Percentiles rank a stretch among this genome's conserved stretches.
phyloP scores from a whole-genome alignment of 176 grass and related monocot species.

The Eleusine indica region DNA sequence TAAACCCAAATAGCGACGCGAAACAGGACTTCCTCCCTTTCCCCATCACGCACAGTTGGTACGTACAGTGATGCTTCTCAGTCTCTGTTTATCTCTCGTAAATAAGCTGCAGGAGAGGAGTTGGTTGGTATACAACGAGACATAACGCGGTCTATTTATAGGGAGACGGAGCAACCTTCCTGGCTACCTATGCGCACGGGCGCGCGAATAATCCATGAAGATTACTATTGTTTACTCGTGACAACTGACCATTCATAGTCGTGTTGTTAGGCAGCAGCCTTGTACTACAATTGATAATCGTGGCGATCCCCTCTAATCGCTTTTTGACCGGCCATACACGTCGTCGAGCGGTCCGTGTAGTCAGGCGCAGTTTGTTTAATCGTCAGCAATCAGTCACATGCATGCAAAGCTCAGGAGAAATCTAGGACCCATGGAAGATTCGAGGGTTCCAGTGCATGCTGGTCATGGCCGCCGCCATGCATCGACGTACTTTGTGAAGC shows the following conservation, averaged over 20 bases:
- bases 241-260: neutral
- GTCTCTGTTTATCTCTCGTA: neutral
- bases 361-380: slow-evolving; percentile 30
- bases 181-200: neutral
- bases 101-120: neutral
- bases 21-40: slow-evolving; percentile 34
- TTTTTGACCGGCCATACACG: slow-evolving; percentile 44
- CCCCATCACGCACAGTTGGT: slow-evolving; percentile 7
- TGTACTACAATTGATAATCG: slow-evolving; percentile 31
- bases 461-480: neutral
- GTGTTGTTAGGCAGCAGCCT: slow-evolving; percentile 43
- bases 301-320: neutral
- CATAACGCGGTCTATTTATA: slow-evolving; percentile 36
- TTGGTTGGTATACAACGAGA: slow-evolving; percentile 1
- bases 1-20: slow-evolving; percentile 40
- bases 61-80: too few species aligned
- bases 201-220: neutral
- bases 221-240: neutral
- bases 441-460: slow-evolving; percentile 18
- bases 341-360: slow-evolving; percentile 4
- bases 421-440: neutral
- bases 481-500: neutral
- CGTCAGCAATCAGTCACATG: slow-evolving; percentile 8
- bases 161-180: neutral
- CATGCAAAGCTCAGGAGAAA: neutral